Conservation (phyloP, 179 eudicot species). For the Heliamphora pulchella region DNA sequence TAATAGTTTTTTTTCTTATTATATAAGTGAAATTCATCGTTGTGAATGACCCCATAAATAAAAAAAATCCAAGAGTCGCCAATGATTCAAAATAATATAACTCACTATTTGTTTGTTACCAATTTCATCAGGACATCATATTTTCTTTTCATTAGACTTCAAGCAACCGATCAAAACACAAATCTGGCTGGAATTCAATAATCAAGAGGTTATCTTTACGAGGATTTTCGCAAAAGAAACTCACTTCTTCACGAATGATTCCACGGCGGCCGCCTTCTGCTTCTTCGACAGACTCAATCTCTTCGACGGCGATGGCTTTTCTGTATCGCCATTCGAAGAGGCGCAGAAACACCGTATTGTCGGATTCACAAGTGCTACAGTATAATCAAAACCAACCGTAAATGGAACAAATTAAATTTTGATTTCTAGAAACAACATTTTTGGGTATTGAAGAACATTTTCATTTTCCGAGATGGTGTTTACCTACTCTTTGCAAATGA, state of each 20-base stretch:
- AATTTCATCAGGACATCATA: too few species aligned
- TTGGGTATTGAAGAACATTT: neutral
- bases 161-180: neutral
- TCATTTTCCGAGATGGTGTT: neutral
- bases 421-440: neutral
- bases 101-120: too few species aligned
- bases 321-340: neutral
- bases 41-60: too few species aligned
- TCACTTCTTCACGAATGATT: constrained; percentile 17
- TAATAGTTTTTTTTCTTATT: too few species aligned
- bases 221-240: neutral
- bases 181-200: neutral
- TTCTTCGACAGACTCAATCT: neutral
- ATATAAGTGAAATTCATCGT: too few species aligned
- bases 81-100: too few species aligned
- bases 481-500: constrained; percentile 17
- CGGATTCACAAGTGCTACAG: constrained; percentile 6
- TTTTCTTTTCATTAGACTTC: too few species aligned
- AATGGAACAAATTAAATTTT: neutral
- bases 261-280: constrained; percentile 10
- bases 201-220: too few species aligned
- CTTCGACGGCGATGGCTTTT: constrained; percentile 5
- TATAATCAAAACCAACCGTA: neutral
- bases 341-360: neutral
- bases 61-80: too few species aligned